phyloP scores from a whole-genome alignment of 331 rosid genomes.

The Erythrophleum ivorense region DNA sequence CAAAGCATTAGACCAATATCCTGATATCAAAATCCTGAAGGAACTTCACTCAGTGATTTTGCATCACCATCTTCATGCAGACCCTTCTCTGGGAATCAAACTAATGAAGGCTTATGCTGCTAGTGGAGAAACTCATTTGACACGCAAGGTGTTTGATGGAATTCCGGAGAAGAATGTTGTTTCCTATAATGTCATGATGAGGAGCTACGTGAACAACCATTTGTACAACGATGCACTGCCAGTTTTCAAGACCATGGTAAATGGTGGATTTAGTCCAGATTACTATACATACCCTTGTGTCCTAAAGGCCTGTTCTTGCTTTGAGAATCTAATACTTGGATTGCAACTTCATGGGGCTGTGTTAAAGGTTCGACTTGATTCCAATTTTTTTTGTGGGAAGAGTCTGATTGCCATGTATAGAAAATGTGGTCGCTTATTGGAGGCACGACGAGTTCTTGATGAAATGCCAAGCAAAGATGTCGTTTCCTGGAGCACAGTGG shows the following conservation, averaged over 20 bases:
- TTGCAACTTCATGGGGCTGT: conserved; percentile 61
- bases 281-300: conserved; percentile 61
- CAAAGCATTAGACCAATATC: too few relatives aligned
- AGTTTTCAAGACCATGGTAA: conserved; percentile 49
- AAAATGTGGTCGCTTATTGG: conserved; percentile 26
- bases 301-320: background rate
- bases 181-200: too few relatives aligned
- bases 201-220: conserved; percentile 55
- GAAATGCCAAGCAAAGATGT: background rate
- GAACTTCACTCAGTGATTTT: too few relatives aligned
- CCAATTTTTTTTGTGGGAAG: conserved; percentile 55
- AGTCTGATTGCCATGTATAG: conserved; percentile 56
- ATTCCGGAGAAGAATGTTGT: too few relatives aligned
- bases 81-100: too few relatives aligned
- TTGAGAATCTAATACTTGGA: conserved; percentile 50
- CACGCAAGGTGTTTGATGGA: too few relatives aligned
- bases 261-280: conserved; percentile 49
- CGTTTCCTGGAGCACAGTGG: background rate
- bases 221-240: conserved; percentile 48
- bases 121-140: too few relatives aligned
- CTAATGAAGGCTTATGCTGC: too few relatives aligned
- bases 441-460: conserved; percentile 31
- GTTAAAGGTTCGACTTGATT: conserved; percentile 50
- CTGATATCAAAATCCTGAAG: too few relatives aligned
- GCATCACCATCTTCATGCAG: too few relatives aligned